Evolutionary conservation across 768 basidiomycete genomes (phyloP).

Genomic region (Filobasidium floriforme): DNA sequence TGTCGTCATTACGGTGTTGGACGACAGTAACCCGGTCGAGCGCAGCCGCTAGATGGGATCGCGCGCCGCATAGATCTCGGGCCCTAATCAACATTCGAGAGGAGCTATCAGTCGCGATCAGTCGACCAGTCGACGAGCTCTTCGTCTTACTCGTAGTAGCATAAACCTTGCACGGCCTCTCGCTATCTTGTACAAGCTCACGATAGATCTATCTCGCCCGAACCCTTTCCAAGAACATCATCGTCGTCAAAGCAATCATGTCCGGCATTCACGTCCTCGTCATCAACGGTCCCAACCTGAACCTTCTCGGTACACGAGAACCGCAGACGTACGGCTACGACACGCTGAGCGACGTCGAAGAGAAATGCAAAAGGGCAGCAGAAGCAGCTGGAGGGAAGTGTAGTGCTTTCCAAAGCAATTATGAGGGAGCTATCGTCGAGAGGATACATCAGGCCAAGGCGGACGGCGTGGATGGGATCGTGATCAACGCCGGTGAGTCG

Average conservation of each 20-base stretch:
- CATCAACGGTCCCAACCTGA: constrained; percentile 36
- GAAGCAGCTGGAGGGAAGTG: constrained; percentile 20
- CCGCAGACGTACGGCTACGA: constrained; percentile 33
- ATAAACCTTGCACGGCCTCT: too few species aligned
- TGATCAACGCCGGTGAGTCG: constrained; percentile 29
- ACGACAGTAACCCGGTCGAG: too few species aligned
- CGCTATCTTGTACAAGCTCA: too few species aligned
- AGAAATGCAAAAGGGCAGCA: constrained; percentile 21
- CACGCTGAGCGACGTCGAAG: constrained; percentile 29
- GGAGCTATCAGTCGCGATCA: too few species aligned
- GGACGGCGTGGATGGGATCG: constrained; percentile 33
- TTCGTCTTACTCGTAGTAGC: too few species aligned
- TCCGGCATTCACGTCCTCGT: constrained; percentile 22
- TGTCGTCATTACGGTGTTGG: too few species aligned
- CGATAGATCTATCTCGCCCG: too few species aligned
- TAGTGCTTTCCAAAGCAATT: constrained; percentile 31
- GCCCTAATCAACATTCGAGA: too few species aligned
- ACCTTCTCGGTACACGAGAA: constrained; percentile 31
- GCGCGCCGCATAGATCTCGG: too few species aligned
- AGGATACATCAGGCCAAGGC: constrained; percentile 31
- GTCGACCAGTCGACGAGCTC: too few species aligned
- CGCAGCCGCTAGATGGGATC: too few species aligned
- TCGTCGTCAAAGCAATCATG: neutral
- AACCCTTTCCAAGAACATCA: neutral
- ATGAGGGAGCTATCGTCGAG: constrained; percentile 34